Evolutionary conservation across 352 stramenopile species (phyloP).

Genomic region (Pythium graminicola): DNA sequence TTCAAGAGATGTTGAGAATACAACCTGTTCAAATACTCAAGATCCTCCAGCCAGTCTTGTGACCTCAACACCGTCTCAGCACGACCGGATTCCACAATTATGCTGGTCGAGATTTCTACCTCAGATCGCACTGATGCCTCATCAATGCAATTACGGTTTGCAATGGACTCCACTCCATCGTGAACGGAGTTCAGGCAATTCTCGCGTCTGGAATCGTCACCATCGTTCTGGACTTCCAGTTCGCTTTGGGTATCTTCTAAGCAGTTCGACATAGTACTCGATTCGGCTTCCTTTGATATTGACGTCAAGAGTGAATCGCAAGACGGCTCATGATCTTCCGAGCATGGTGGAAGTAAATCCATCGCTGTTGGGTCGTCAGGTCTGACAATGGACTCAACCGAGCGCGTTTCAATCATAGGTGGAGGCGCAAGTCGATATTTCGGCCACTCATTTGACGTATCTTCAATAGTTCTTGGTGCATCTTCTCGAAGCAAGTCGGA

Average conservation of each 20-base stretch:
- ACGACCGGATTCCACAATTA: no score
- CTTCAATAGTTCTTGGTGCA: background rate
- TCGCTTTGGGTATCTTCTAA: background rate
- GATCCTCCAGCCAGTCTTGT: background rate
- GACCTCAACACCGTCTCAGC: background rate
- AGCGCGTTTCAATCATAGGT: background rate
- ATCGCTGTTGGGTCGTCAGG: no score
- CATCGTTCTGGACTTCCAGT: background rate
- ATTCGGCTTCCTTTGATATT: background rate
- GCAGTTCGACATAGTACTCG: background rate
- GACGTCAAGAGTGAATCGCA: background rate
- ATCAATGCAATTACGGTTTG: background rate
- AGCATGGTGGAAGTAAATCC: no score
- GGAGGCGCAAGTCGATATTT: background rate
- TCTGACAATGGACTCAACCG: background rate
- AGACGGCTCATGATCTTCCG: no score
- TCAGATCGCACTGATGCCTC: background rate
- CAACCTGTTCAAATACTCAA: background rate
- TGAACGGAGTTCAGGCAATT: background rate
- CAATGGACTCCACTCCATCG: background rate
- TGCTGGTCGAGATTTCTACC: no score
- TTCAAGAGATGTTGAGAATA: background rate
- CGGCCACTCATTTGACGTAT: background rate
- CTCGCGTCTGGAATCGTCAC: background rate
- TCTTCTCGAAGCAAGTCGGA: background rate